phyloP scores from a whole-genome alignment of 2,329 filamentous ascomycete species.

The Arthrinium phaeospermum region DNA sequence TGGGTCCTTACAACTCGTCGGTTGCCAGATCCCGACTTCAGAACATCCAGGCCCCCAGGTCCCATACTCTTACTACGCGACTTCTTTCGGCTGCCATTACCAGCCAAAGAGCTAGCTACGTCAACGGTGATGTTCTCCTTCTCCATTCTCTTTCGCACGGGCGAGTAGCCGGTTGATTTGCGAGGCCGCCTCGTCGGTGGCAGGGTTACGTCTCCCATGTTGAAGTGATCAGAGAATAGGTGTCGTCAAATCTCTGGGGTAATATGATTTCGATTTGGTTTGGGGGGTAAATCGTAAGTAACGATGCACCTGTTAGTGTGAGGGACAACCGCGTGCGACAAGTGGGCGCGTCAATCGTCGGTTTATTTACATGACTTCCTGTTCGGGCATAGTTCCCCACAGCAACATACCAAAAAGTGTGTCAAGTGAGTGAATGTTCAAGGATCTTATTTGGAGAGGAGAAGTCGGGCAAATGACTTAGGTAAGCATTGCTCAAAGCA shows the following conservation, averaged over 20 bases:
- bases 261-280: constrained; percentile 17
- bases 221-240: constrained; percentile 24
- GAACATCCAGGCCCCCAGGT: constrained; percentile 83
- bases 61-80: constrained; percentile 95
- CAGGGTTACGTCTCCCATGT: constrained; percentile 51
- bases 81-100: constrained; percentile 62
- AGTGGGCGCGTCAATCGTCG: constrained; percentile 6
- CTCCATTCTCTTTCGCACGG: constrained; percentile 61
- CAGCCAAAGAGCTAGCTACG: constrained; percentile 58
- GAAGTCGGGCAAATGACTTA: background rate
- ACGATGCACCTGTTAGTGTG: background rate
- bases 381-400: constrained; percentile 17
- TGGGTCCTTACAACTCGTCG: constrained; percentile 70
- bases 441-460: background rate
- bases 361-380: constrained; percentile 25
- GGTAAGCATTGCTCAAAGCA: background rate
- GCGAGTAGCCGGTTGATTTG: constrained; percentile 73
- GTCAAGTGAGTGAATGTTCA: background rate
- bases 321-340: background rate
- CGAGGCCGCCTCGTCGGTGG: constrained; percentile 64
- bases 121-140: constrained; percentile 82
- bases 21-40: constrained; percentile 78
- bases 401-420: background rate
- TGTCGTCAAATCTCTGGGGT: constrained; percentile 42
- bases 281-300: constrained; percentile 13